Evolutionary conservation across 1,284 basidiomycete species (phyloP), one percentile per base, ranked within the genome.

Genomic region (Dichomitus squalens): DNA sequence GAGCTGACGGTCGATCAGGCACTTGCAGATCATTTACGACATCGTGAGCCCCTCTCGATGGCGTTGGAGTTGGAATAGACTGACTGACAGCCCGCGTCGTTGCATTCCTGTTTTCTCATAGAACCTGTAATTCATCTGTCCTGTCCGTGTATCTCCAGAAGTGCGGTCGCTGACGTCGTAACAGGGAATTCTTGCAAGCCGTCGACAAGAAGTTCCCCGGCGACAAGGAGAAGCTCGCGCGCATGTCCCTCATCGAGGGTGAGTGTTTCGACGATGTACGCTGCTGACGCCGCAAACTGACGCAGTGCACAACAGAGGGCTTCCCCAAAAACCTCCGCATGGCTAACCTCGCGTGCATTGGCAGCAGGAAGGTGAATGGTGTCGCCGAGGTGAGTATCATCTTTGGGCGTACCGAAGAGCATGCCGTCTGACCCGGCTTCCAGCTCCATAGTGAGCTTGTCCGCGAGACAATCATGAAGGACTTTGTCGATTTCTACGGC

Each of bases 241-340:
- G 93, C 56, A 95, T 97, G 93, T 92, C 88, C 2, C 78, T 97
- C 67, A 95, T 97, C 64, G 91, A 96, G 76, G 92, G 90, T 84
- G 64, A 44, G 56, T 51, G 27, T 14, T 52, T 16, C 41, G 29
- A 23, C 16, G 18, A 14, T 34, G 7, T 14, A 14, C n/a, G n/a
- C 4, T 12, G 25, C 23, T 52, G n/a, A 35, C 8, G 20, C 4
- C 7, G 7, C 5, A 16, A n/a, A 6, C 43, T 38, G 18, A 31
- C 21, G 1, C 29, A 33, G 7, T 20, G 18, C 11, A 41, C 36
- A 29, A 16, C 61, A 91, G 92, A 95, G 84, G 90, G 91, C 18
- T 74, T 81, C 59, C 92, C 92, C 18, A 87, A 95, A 74, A 85
- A 92, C 67, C 83, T 96, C 56, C 85, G 94, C 65, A 96, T 96